Evolutionary conservation across 306 rosid species (phyloP), one percentile per base, ranked within the genome.

Genomic region (Rosa multiflora): DNA sequence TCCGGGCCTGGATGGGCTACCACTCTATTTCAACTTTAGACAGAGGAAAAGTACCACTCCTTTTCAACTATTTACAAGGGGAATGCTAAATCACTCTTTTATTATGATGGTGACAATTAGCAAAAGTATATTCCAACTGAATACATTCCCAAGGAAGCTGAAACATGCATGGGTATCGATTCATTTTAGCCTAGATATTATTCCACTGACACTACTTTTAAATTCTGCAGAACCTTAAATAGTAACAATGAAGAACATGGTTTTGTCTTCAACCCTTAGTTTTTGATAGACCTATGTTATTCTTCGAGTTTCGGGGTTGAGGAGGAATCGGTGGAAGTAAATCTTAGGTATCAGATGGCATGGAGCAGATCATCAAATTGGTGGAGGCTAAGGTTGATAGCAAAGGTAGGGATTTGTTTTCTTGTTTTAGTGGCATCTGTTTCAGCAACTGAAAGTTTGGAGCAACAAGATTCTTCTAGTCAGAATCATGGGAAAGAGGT

Each of bases 391-490:
- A 78, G 74, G 78, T 75, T 83, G 42, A 67, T 78, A 58, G 11
- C 73, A 75, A 0, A 74, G 55, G 10, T 76, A 26, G 64, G 84
- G 87, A 29, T 76, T 32, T 29, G 32, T 37, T 72, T 62, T 86
- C 10, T 82, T n/a, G 43, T 82, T 42, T 58, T 80, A 13, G 78
- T 39, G 3, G 83, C 48, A 72, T 63, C 84, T 74, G 95, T 85
- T 73, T 90, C 88, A 3, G 90, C 84, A 51, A 9, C 85, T 84
- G 55, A 79, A 82, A 72, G 21, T 53, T 47, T 44, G 79, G 78
- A 67, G 71, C 74, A 70, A 66, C 87, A 82, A 75, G 62, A 29
- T 23, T 46, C 85, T 23, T 40, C 86, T 29, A 43, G 47, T 20
- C 80, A 72, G 48, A 82, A 79, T 47, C 39, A 14, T 26, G 87